Conservation (phyloP, 208 protist species). For the Leishmania braziliensis region DNA sequence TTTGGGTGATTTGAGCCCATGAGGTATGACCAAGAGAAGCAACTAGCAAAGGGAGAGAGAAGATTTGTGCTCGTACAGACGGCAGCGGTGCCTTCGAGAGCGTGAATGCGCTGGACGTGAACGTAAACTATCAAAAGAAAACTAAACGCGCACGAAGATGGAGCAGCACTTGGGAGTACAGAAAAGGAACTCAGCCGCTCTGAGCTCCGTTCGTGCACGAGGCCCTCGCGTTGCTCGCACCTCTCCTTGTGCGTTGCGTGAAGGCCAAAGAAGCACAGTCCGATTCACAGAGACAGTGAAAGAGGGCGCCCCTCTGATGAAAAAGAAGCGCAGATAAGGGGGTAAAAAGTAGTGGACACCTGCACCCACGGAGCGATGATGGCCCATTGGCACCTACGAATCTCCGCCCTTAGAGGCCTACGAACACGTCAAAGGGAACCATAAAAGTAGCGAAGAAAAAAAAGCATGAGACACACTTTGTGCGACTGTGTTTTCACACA, state of each 20-base stretch:
- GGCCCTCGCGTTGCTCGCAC: background rate
- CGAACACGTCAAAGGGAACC: background rate
- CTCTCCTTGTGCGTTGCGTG: background rate
- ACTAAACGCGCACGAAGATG: background rate
- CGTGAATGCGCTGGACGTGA: background rate
- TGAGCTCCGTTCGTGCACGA: background rate
- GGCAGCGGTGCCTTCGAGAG: background rate
- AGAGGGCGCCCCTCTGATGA: background rate
- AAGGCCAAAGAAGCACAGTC: background rate
- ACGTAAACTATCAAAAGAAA: background rate
- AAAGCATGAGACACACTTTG: background rate
- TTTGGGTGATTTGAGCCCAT: constrained; percentile 7
- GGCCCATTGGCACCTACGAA: background rate
- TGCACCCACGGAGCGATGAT: background rate
- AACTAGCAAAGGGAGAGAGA: background rate
- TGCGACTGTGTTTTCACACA: background rate
- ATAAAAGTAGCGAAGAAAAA: background rate
- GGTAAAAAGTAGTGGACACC: background rate
- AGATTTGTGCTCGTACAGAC: background rate
- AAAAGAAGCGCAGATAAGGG: background rate
- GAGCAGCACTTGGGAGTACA: background rate
- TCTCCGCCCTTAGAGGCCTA: background rate
- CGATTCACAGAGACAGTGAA: background rate
- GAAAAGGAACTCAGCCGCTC: background rate
- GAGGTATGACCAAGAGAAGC: background rate